These are phyloP conservation scores for Chenopodium suecicum DNA, from an alignment of 148 eudicot genomes.

Conservation along the genomic window DNA sequence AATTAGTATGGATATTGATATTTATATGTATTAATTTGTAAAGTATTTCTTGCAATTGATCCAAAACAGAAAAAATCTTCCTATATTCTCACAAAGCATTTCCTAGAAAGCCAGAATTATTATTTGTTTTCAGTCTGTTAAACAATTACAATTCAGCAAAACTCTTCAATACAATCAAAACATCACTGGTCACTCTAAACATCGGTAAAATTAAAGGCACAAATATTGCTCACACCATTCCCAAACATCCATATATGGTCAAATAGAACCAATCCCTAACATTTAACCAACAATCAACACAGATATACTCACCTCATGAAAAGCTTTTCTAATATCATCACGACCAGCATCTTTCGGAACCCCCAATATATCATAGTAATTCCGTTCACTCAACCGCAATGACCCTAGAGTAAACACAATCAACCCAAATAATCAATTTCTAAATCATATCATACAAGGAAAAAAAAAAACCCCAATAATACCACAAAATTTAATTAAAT, in stretches of 20 bases:
- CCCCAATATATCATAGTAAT: conserved; percentile 76
- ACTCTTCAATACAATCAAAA: not conserved
- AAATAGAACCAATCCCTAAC: not conserved
- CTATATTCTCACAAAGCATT: not conserved
- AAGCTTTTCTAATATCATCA: conserved; percentile 87
- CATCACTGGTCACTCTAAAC: not conserved
- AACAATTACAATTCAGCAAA: not conserved
- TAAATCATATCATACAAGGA: not conserved
- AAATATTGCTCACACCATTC: too few species aligned
- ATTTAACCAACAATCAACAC: not conserved
- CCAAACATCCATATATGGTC: not conserved
- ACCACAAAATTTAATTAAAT: not conserved
- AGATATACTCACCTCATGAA: conserved; percentile 49
- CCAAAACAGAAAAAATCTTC: not conserved
- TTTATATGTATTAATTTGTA: too few species aligned
- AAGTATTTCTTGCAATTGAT: not conserved
- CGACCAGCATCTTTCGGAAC: conserved; percentile 59
- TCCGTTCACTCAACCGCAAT: conserved; percentile 35
- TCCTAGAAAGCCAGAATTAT: not conserved
- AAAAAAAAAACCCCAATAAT: too few species aligned
- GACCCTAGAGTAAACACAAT: conserved; percentile 44
- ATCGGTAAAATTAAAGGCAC: not conserved
- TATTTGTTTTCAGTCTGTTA: not conserved
- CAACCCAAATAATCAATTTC: conserved; percentile 11
- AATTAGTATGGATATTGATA: not conserved